phyloP scores from a whole-genome alignment of 345 rosid genomes.

The Linum tenue region DNA sequence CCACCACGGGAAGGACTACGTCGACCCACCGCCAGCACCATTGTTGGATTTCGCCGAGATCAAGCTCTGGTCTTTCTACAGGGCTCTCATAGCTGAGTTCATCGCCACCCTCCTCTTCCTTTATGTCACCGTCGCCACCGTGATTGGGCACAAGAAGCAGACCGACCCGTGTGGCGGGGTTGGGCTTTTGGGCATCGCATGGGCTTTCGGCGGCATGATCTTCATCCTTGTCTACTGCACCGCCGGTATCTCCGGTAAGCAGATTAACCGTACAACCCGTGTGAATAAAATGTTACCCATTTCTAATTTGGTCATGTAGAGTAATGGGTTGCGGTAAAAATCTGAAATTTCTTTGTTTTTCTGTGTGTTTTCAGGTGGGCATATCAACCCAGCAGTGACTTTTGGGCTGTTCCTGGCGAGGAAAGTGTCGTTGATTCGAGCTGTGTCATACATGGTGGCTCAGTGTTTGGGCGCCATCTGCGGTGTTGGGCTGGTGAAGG shows the following conservation, averaged over 20 bases:
- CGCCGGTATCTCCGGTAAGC: background rate
- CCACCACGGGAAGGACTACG: constrained; percentile 4
- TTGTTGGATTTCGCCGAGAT: background rate
- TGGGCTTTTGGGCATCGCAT: background rate
- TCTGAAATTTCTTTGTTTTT: background rate
- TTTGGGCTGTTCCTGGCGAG: too few species aligned
- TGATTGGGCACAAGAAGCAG: constrained; percentile 2
- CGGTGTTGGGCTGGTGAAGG: too few species aligned
- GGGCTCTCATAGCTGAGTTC: constrained; percentile 4
- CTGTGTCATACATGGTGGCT: too few species aligned
- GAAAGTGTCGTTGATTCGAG: too few species aligned
- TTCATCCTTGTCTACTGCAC: background rate
- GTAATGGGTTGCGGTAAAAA: background rate
- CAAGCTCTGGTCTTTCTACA: constrained; percentile 6
- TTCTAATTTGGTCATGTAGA: background rate
- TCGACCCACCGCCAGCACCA: constrained; percentile 3
- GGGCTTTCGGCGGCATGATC: constrained; percentile 6
- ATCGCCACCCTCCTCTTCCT: constrained; percentile 1
- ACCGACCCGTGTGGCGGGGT: background rate
- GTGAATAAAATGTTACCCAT: background rate
- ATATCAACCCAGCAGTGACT: background rate
- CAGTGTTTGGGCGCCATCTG: too few species aligned
- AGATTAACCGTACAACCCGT: too few species aligned
- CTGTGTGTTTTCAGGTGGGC: background rate
- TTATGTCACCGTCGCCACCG: background rate